A percentile compares a stretch with the other conserved stretches of the same genome.
phyloP scores from a whole-genome alignment of 176 grass and related monocot genomes.

The Bolboschoenus planiculmis region DNA sequence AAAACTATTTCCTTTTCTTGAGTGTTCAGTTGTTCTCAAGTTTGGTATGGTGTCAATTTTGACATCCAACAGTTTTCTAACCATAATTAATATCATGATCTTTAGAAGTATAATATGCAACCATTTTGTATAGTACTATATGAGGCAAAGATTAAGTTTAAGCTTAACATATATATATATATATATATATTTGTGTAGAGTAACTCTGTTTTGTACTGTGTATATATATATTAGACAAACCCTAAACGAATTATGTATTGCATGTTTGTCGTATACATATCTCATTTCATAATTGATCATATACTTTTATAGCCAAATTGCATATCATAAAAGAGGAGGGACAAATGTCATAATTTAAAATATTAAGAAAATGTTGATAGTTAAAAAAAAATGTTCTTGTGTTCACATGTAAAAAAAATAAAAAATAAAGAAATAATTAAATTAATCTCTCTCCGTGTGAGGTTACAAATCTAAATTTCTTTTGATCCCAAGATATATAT shows the following conservation, averaged over 20 bases:
- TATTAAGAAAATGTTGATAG: too few relatives aligned
- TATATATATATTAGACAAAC: too few relatives aligned
- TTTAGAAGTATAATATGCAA: neutral
- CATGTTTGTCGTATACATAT: too few relatives aligned
- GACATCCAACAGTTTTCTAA: neutral
- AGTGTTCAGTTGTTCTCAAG: neutral
- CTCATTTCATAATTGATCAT: too few relatives aligned
- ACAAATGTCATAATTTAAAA: too few relatives aligned
- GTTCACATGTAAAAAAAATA: too few relatives aligned
- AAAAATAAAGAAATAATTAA: neutral
- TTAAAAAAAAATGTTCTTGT: neutral
- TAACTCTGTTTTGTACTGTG: too few relatives aligned
- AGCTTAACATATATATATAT: too few relatives aligned
- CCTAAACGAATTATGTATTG: too few relatives aligned
- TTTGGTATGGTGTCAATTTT: slow-evolving; percentile 10
- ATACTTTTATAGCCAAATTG: too few relatives aligned
- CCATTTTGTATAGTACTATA: neutral
- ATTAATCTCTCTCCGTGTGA: neutral
- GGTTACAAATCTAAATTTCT: neutral
- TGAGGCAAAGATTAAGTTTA: neutral
- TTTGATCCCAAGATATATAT: neutral
- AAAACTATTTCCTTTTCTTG: neutral
- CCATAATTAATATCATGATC: neutral
- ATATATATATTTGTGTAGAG: too few relatives aligned
- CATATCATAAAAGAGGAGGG: neutral